These are phyloP conservation scores for Musa acuminata DNA, from an alignment of 176 grass and related monocot genomes.

Conservation along the genomic window DNA sequence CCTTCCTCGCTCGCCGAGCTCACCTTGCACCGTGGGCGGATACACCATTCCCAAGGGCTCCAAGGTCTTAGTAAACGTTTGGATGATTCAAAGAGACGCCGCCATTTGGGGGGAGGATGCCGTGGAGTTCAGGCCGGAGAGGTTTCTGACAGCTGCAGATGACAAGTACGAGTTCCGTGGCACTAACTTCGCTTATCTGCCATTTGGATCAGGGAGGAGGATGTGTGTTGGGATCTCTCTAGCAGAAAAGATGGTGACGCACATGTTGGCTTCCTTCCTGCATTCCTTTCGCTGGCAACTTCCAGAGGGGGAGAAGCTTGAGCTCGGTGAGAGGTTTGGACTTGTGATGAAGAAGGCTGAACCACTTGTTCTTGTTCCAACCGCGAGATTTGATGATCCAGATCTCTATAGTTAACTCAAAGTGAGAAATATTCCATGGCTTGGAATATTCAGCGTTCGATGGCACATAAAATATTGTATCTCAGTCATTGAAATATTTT, in stretches of 20 bases:
- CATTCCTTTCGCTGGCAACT: not conserved
- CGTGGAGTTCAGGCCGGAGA: not conserved
- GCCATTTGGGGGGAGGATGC: not conserved
- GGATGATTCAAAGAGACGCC: not conserved
- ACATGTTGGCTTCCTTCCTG: not conserved
- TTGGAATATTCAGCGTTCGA: too few relatives aligned
- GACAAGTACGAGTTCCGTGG: not conserved
- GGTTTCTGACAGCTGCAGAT: not conserved
- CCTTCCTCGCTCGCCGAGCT: not conserved
- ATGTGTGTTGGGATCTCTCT: not conserved
- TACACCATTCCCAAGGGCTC: not conserved
- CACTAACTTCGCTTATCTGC: too few relatives aligned
- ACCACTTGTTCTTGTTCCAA: not conserved
- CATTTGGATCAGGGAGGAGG: not conserved
- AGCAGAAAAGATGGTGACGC: not conserved
- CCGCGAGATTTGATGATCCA: not conserved
- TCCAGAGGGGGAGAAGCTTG: not conserved
- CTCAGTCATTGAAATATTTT: too few relatives aligned
- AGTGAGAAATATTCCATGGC: too few relatives aligned
- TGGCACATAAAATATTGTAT: too few relatives aligned
- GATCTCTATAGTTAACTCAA: not conserved
- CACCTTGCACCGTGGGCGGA: not conserved
- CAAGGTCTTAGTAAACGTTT: not conserved
- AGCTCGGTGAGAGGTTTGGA: not conserved
- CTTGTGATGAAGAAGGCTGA: not conserved